Evolutionary conservation across 108 stramenopile genomes (phyloP).

Genomic region (Craspedostauros australis): DNA sequence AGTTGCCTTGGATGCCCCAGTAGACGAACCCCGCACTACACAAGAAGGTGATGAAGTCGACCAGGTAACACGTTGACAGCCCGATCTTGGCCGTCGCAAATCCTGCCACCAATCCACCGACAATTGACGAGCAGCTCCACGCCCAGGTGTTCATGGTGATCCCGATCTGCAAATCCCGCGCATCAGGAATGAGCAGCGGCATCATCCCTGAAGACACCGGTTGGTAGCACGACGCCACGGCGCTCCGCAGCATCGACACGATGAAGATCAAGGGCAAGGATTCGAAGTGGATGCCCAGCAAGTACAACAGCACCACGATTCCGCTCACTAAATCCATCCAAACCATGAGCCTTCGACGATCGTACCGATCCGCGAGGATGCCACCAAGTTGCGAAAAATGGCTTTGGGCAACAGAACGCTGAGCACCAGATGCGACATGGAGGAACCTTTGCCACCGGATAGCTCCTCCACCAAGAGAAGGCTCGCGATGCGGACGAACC

Average conservation of each 20-base stretch:
- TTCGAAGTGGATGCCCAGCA: neutral
- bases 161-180: neutral
- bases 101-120: slow-evolving; percentile 2
- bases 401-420: slow-evolving; percentile 4
- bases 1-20: neutral
- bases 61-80: neutral
- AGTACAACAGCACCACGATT: neutral
- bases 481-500: slow-evolving; percentile 7
- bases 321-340: neutral
- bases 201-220: neutral
- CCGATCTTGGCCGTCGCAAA: neutral
- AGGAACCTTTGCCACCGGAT: neutral
- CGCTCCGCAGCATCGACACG: neutral
- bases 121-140: neutral
- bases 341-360: slow-evolving; percentile 4
- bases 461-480: slow-evolving; percentile 1
- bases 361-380: neutral
- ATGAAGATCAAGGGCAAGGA: neutral
- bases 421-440: slow-evolving; percentile 1
- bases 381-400: slow-evolving; percentile 15
- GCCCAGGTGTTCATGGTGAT: neutral
- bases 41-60: neutral
- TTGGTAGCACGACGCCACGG: neutral
- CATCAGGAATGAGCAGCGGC: neutral
- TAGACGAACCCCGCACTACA: neutral